Evolutionary conservation across 148 eudicot genomes (phyloP).

Genomic region (Vaccinium macrocarpon): DNA sequence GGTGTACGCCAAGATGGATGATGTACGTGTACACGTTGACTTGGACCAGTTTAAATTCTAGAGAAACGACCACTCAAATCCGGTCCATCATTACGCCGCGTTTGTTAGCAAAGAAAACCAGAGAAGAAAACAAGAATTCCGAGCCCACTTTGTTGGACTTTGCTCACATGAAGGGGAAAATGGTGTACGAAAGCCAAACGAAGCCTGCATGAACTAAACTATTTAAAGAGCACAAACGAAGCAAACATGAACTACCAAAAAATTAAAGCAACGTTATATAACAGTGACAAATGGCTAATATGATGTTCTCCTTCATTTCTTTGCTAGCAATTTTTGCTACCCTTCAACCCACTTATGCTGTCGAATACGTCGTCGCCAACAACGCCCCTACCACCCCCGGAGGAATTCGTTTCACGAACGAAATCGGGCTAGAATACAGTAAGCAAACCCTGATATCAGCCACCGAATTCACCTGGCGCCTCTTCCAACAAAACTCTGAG

Average conservation of each 20-base stretch:
- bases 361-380: conserved; percentile 30
- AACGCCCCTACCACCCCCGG: conserved; percentile 28
- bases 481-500: conserved; percentile 31
- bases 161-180: neutral
- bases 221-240: neutral
- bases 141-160: neutral
- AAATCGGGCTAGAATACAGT: conserved; percentile 30
- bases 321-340: conserved; percentile 16
- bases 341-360: conserved; percentile 24
- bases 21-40: too few species aligned
- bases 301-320: neutral
- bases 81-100: neutral
- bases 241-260: neutral
- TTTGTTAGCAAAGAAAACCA: neutral
- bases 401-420: conserved; percentile 25
- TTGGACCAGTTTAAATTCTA: neutral
- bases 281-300: conserved; percentile 15
- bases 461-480: conserved; percentile 33
- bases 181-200: neutral
- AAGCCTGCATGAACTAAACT: neutral
- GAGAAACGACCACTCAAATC: neutral
- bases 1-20: too few species aligned
- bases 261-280: neutral
- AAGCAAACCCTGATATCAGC: conserved; percentile 19
- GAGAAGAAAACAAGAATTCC: neutral